Evolutionary conservation across 495 filamentous ascomycete genomes (phyloP), one percentile per base, ranked within the genome.

Genomic region (Aspergillus mulundensis): DNA sequence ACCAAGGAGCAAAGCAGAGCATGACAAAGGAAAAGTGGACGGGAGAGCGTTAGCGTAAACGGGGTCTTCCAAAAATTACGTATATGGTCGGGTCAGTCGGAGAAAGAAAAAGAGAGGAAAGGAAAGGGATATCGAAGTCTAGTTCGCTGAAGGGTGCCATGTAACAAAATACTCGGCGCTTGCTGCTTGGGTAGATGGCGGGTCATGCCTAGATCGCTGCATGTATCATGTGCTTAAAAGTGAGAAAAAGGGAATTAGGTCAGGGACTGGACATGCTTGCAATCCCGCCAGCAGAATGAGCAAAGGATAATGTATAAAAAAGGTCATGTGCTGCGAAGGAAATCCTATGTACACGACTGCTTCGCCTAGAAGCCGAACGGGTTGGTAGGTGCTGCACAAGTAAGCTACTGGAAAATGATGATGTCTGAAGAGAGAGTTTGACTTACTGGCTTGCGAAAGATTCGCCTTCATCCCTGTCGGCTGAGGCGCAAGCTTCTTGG

Each of bases 391-490:
- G 91, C 91, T 96, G 61, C 56, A 54, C 3, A 49, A 36, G 60
- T 67, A 57, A 69, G 70, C 65, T 43, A 46, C 16, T 21, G 38
- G 7, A 36, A 47, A 24, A 45, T 36, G 30, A 47, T 11, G 7
- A 60, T n/a, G n/a, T n/a, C n/a, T n/a, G n/a, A 49, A 14, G 48
- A 48, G n/a, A 38, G 43, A 50, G n/a, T 28, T 28, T 8, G 25
- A 88, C 93, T 86, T 87, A 98, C 94, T 98, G 65, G 94, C 94
- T 81, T 93, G 87, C 39, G 84, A 75, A 61, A 97, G 79, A 68
- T 97, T 96, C 52, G 94, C 94, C 78, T 86, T 85, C 59, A 86
- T 71, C 61, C 94, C 95, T 23, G 94, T 98, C 20, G 91, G 81
- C 76, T 98, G 94, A 28, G 92, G 88, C 56, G 83, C 81, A 63